Base-by-base conservation (phyloP, 768 basidiomycete genomes). In the Suillus subluteus region DNA sequence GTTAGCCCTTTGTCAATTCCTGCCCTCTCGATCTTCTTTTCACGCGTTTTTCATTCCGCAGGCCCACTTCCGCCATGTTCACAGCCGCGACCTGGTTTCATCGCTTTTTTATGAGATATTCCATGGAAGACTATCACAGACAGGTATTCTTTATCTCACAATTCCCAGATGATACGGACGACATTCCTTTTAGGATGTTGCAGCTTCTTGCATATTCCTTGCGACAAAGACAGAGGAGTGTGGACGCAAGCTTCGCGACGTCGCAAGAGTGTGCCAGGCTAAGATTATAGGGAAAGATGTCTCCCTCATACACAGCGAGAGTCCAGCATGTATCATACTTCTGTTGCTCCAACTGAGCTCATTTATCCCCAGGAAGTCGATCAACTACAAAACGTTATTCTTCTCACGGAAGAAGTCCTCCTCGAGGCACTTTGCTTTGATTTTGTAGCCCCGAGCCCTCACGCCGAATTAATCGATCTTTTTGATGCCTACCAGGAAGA, bases 191-290 rank as follows among this genome's bases (percentile, higher is more conserved):
- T 68, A 95, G 94, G 89, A 93, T 70, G 89, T 94, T 50, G 93
- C 94, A 37, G 93, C 91, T 15, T 84, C 94, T 5, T 95, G 92
- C 75, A 87, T 95, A 67, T 95, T 95, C 73, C 84, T 95, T 66
- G 91, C 94, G 0, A 94, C 94, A n/a, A 95, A 95, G 76, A 95
- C 92, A 1, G 94, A 95, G 75, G 94, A 95, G 77, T 94, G 91
- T 70, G 91, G 91, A 41, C 83, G 94, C 62, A 95, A 95, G 73
- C 84, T 95, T 16, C 84, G 90, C n/a, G 94, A 95, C 72, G 91
- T 95, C 32, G 91, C 94, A 11, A 84, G 85, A 69, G 86, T 95
- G 12, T 89, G 85, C 70, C 86, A 87, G 71, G 85, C 91, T 43
- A 94, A 95, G 79, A 81, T 89, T 43, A 79, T 80, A 26, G 84